Base-by-base conservation (phyloP, 352 stramenopile species). In the Phytopythium kandeliae region DNA sequence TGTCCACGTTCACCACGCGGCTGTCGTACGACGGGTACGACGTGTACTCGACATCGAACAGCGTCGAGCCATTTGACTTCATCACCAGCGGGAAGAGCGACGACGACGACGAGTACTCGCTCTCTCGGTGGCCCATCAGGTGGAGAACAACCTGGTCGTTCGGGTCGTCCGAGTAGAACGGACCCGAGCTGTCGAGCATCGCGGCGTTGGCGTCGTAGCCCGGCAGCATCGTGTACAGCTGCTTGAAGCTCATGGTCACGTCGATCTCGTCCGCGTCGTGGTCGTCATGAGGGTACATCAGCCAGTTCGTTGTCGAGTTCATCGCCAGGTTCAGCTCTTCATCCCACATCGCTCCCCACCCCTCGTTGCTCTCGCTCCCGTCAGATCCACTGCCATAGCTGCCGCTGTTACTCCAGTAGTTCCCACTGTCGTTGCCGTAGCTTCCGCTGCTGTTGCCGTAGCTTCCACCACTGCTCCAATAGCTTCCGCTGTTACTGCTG, bases 191-290 rank as follows among this genome's bases (percentile, higher is more conserved):
- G 41, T 67, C 57, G 24, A 67, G 34, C 21, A 43, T 49, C 4
- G 43, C 31, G n/a, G 63, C 48, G 0, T 46, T 51, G 17, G 49
- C 53, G 25, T 68, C 62, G 43, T 68, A 75, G 12, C 60, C 65
- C 1, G 72, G 64, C n/a, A 81, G 48, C 12, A 78, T 36, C 34
- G 73, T 79, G 60, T 71, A 79, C 8, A 84, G 58, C 51, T 81
- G 73, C 56, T 81, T 80, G 57, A 84, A 75, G 54, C 73, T 84
- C 42, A 81, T 45, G 5, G 73, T 62, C 9, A 75, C 44, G 47
- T 84, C 69, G 49, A 84, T 59, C 40, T 74, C 59, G 38, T 68
- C 54, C 15, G 48, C 55, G 25, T 60, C 57, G 12, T 48, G 25
- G 21, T 48, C 34, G 7, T 47, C 26, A 1, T n/a, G 26, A 6